phyloP scores from a whole-genome alignment of 257 asterid species.

The Handroanthus guayacan region DNA sequence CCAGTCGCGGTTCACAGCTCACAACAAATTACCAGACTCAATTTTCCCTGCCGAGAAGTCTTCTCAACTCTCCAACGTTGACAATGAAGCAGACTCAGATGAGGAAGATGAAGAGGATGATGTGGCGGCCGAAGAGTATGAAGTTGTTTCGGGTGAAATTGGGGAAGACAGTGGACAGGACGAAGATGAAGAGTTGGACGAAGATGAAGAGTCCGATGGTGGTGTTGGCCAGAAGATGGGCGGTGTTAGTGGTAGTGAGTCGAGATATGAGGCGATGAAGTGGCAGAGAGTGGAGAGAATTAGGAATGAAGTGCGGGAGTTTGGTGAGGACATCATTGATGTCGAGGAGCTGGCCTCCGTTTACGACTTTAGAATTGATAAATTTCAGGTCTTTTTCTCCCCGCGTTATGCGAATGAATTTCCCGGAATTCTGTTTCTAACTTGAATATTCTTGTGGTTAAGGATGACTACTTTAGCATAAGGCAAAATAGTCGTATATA shows the following conservation, averaged over 20 bases:
- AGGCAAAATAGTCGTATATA: neutral
- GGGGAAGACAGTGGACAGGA: slow-evolving; percentile 52
- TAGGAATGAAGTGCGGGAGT: slow-evolving; percentile 81
- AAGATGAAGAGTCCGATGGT: slow-evolving; percentile 35
- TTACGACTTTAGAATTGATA: slow-evolving; percentile 87
- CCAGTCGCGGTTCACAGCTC: slow-evolving; percentile 31
- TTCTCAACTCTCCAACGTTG: slow-evolving; percentile 67
- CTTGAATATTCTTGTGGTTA: neutral
- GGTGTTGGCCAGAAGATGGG: slow-evolving; percentile 22
- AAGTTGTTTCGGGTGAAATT: slow-evolving; percentile 49
- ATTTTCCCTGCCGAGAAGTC: slow-evolving; percentile 58
- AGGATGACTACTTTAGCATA: slow-evolving; percentile 8
- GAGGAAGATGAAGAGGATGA: slow-evolving; percentile 62
- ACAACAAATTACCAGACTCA: slow-evolving; percentile 51
- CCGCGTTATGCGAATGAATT: neutral
- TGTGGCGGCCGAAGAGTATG: slow-evolving; percentile 78
- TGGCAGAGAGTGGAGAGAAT: slow-evolving; percentile 96
- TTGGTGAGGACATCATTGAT: slow-evolving; percentile 82
- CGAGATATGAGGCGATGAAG: slow-evolving; percentile 75
- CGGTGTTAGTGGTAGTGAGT: slow-evolving; percentile 28
- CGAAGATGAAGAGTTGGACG: slow-evolving; percentile 55
- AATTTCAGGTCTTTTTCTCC: slow-evolving; percentile 71
- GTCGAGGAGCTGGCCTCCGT: slow-evolving; percentile 87
- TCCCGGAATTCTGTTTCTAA: neutral
- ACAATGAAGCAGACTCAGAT: slow-evolving; percentile 54